These are phyloP conservation scores for Dothistroma pini DNA, from an alignment of 2,329 filamentous ascomycete species.

Conservation along the genomic window DNA sequence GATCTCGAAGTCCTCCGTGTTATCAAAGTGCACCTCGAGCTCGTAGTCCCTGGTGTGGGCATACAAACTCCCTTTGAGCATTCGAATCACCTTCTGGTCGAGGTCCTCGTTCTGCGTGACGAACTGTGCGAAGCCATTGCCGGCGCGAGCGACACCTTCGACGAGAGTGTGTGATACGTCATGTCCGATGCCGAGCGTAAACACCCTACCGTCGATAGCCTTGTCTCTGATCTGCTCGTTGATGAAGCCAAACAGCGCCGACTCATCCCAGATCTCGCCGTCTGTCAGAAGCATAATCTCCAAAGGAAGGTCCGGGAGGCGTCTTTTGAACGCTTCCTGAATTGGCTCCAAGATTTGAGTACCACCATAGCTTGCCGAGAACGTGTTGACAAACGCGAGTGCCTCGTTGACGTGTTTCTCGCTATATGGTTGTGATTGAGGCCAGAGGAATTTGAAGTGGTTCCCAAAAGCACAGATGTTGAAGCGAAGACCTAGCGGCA, in stretches of 20 bases:
- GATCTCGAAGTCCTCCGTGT: slow-evolving; percentile 57
- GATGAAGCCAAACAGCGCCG: slow-evolving; percentile 48
- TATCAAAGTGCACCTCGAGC: slow-evolving; percentile 58
- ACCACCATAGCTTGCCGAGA: slow-evolving; percentile 51
- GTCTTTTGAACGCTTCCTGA: slow-evolving; percentile 45
- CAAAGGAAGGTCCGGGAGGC: slow-evolving; percentile 45
- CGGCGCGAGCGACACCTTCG: slow-evolving; percentile 56
- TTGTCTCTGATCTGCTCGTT: slow-evolving; percentile 42
- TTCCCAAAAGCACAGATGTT: slow-evolving; percentile 67
- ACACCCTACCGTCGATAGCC: slow-evolving; percentile 50
- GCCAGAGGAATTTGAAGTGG: slow-evolving; percentile 46
- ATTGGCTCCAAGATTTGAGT: slow-evolving; percentile 52
- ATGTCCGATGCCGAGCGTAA: slow-evolving; percentile 55
- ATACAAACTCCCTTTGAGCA: slow-evolving; percentile 67
- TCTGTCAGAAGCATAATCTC: slow-evolving; percentile 57
- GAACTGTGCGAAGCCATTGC: slow-evolving; percentile 58
- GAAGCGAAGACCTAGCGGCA: slow-evolving; percentile 62
- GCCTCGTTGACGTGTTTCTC: slow-evolving; percentile 45
- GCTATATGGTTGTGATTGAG: slow-evolving; percentile 46
- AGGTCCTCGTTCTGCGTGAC: slow-evolving; percentile 63
- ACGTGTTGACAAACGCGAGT: slow-evolving; percentile 40
- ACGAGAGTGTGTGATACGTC: slow-evolving; percentile 55
- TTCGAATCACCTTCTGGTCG: slow-evolving; percentile 65
- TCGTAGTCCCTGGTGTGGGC: slow-evolving; percentile 63
- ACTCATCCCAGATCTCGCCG: slow-evolving; percentile 52